Conservation (phyloP, 371 early-diverging fungal genomes). For the Actinomucor elegans region DNA sequence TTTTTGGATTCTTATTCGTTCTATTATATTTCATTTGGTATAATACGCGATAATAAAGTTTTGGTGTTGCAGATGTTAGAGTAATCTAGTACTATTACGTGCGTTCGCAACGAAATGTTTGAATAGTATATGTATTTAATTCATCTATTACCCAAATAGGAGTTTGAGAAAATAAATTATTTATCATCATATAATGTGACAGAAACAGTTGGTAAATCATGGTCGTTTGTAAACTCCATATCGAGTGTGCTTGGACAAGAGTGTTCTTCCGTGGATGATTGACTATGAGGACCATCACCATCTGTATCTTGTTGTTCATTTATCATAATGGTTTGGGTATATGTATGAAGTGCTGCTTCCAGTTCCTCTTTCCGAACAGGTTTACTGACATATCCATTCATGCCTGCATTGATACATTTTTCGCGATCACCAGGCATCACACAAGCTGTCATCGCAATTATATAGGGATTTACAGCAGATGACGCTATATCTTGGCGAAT, state of each 20-base stretch:
- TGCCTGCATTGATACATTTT: slow-evolving; percentile 48
- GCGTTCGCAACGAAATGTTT: no score
- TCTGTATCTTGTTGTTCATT: neutral
- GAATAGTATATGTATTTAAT: no score
- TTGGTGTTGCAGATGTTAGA: no score
- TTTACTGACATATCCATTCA: slow-evolving; percentile 40
- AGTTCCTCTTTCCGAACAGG: slow-evolving; percentile 48
- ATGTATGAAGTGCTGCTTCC: slow-evolving; percentile 30
- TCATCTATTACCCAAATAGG: no score
- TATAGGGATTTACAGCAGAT: slow-evolving; percentile 37
- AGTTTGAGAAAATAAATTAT: neutral
- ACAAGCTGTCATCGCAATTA: slow-evolving; percentile 58
- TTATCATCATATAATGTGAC: neutral
- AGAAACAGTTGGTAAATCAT: neutral
- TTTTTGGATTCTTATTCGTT: neutral
- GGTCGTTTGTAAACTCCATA: neutral
- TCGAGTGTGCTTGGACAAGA: neutral
- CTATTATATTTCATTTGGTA: neutral
- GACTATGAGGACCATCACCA: neutral
- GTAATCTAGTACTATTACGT: no score
- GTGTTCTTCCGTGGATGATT: neutral
- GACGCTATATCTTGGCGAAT: slow-evolving; percentile 37
- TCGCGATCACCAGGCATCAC: slow-evolving; percentile 57
- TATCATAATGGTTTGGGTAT: slow-evolving; percentile 12
- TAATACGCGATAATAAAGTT: neutral